phyloP scores from a whole-genome alignment of 192 early-diverging fungal genomes.

The Entomortierella chlamydospora region DNA sequence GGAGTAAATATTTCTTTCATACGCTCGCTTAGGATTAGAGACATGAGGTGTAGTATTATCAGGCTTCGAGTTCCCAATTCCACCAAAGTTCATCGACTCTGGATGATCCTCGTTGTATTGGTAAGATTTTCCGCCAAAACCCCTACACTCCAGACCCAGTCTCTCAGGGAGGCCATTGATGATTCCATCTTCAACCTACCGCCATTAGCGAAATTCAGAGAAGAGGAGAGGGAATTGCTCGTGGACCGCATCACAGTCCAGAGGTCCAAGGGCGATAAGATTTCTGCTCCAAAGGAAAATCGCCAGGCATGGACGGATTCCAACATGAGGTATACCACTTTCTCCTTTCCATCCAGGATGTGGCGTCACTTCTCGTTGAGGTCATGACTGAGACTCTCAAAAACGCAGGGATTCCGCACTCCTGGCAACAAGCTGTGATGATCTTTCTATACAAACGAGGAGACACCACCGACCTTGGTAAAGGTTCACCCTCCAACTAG shows the following conservation, averaged over 20 bases:
- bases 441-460: slow-evolving; percentile 40
- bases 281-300: background rate
- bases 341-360: background rate
- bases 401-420: background rate
- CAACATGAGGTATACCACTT: slow-evolving; percentile 1
- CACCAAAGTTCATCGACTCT: background rate
- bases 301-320: background rate
- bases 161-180: slow-evolving; percentile 6
- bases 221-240: background rate
- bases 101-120: background rate
- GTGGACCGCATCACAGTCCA: background rate
- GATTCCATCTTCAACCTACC: background rate
- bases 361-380: background rate
- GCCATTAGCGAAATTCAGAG: background rate
- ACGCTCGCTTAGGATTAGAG: slow-evolving; percentile 6
- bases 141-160: slow-evolving; percentile 22
- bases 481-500: background rate
- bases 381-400: background rate
- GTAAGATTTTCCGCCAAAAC: background rate
- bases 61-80: background rate
- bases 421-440: slow-evolving; percentile 21
- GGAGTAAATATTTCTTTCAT: slow-evolving; percentile 27
- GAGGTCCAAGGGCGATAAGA: background rate
- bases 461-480: slow-evolving; percentile 10
- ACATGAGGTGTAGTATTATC: slow-evolving; percentile 9